Conservation (phyloP, 2,329 filamentous ascomycete species). For the Plenodomus biglobosus region DNA sequence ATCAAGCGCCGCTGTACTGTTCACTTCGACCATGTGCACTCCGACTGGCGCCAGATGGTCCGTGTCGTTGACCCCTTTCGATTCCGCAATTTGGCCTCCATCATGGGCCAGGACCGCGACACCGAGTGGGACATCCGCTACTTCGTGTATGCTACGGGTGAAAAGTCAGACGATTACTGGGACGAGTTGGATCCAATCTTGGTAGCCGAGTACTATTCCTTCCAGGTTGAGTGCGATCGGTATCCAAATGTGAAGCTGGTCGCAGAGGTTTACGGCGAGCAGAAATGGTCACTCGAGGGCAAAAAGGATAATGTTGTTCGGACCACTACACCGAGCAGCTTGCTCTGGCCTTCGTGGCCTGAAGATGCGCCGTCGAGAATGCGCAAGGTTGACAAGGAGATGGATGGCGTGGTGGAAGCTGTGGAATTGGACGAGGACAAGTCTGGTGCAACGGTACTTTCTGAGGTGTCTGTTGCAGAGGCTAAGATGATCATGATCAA, state of each 20-base stretch:
- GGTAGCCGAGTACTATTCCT: neutral
- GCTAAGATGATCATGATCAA: no score
- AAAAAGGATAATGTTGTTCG: neutral
- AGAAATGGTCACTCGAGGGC: neutral
- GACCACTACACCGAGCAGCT: constrained; percentile 1
- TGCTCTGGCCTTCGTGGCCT: constrained; percentile 7
- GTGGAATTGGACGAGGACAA: no score
- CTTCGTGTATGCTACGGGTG: neutral
- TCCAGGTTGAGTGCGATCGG: neutral
- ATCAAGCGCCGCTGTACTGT: neutral
- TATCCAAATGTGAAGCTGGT: constrained; percentile 1
- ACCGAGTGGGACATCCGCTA: constrained; percentile 6
- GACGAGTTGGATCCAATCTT: neutral
- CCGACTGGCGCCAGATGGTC: constrained; percentile 4
- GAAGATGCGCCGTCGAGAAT: constrained; percentile 5
- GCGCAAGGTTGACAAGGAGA: neutral
- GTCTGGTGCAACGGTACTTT: no score
- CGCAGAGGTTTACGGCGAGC: constrained; percentile 1
- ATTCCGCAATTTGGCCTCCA: neutral
- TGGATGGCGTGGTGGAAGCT: no score
- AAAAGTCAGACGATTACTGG: neutral
- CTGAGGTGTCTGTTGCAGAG: no score
- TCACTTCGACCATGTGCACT: constrained; percentile 10
- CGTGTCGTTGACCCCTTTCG: neutral
- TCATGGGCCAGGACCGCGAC: constrained; percentile 4